phyloP scores from a whole-genome alignment of 2,329 filamentous ascomycete species.

The Nectriaceae sp. region DNA sequence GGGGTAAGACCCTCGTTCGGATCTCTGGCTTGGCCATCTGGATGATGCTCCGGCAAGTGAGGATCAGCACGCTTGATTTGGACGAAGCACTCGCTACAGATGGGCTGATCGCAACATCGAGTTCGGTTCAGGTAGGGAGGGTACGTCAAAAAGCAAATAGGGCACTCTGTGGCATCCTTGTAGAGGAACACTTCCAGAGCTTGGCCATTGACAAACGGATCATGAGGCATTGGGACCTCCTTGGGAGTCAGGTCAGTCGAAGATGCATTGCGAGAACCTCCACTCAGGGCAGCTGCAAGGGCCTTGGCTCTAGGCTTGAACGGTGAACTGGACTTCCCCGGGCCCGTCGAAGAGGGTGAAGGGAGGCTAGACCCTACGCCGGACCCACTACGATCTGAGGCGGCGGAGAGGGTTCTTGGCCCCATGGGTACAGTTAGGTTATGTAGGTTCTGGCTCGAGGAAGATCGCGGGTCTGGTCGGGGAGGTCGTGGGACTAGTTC shows the following conservation, averaged over 20 bases:
- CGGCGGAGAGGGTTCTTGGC: slow-evolving; percentile 73
- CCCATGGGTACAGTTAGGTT: slow-evolving; percentile 79
- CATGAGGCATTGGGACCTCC: slow-evolving; percentile 77
- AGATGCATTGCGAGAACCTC: slow-evolving; percentile 72
- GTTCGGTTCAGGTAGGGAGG: slow-evolving; percentile 94
- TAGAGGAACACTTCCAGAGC: slow-evolving; percentile 91
- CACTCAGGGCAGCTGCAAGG: slow-evolving; percentile 75
- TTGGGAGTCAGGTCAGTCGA: slow-evolving; percentile 72
- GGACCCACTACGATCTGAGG: slow-evolving; percentile 69
- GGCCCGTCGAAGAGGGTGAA: slow-evolving; percentile 46
- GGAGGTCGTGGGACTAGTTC: slow-evolving; percentile 52
- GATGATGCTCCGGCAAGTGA: slow-evolving; percentile 79
- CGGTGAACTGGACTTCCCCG: slow-evolving; percentile 50
- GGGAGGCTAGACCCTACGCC: slow-evolving; percentile 57
- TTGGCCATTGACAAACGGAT: slow-evolving; percentile 92
- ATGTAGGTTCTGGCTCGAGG: slow-evolving; percentile 59
- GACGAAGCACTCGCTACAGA: slow-evolving; percentile 98
- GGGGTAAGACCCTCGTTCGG: slow-evolving; percentile 40
- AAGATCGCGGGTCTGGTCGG: slow-evolving; percentile 49
- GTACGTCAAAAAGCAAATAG: slow-evolving; percentile 95
- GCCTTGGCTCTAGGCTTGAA: slow-evolving; percentile 89
- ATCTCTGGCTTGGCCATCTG: slow-evolving; percentile 43
- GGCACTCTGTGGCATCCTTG: slow-evolving; percentile 87
- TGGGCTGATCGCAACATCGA: slow-evolving; percentile 91
- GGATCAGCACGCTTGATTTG: slow-evolving; percentile 96